Conservation (phyloP, 2,329 filamentous ascomycete genomes). For the Ilyonectria robusta region DNA sequence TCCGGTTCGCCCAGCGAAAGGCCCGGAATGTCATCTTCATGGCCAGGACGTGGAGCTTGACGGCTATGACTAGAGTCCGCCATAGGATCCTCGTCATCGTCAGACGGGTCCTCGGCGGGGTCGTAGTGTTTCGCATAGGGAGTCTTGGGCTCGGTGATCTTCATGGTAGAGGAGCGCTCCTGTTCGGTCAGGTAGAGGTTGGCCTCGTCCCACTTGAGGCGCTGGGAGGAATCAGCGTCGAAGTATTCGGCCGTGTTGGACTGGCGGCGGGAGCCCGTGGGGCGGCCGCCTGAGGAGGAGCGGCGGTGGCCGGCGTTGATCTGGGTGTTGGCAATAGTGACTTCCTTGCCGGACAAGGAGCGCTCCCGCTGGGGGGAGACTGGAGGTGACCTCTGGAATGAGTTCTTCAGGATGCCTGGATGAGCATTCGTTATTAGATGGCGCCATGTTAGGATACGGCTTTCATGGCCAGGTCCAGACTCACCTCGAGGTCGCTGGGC, state of each 20-base stretch:
- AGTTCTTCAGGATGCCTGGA: constrained; percentile 94
- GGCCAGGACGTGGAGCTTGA: constrained; percentile 57
- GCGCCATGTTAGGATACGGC: neutral
- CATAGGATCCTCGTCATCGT: constrained; percentile 73
- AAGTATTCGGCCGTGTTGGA: constrained; percentile 65
- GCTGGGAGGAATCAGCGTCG: constrained; percentile 71
- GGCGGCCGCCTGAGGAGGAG: constrained; percentile 78
- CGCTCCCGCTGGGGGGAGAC: constrained; percentile 61
- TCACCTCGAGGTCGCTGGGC: constrained; percentile 63
- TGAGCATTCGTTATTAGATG: constrained; percentile 10
- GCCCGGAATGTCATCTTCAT: constrained; percentile 86
- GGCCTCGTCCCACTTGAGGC: constrained; percentile 98
- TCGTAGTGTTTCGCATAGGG: constrained; percentile 95
- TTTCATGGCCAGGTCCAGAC: constrained; percentile 22
- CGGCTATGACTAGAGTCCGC: constrained; percentile 47
- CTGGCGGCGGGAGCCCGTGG: constrained; percentile 77
- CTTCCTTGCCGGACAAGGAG: constrained; percentile 80
- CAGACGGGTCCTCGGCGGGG: constrained; percentile 87
- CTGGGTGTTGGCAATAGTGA: constrained; percentile 94
- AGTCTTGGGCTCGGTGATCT: constrained; percentile 98
- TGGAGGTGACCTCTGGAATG: constrained; percentile 74
- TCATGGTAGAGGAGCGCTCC: constrained; percentile 96
- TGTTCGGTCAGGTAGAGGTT: constrained; percentile 98
- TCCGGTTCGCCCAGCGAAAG: constrained; percentile 95
- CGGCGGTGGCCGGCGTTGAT: constrained; percentile 93